Conservation (phyloP, 2,329 filamentous ascomycete genomes). For the Chrysoporthe cubensis region DNA sequence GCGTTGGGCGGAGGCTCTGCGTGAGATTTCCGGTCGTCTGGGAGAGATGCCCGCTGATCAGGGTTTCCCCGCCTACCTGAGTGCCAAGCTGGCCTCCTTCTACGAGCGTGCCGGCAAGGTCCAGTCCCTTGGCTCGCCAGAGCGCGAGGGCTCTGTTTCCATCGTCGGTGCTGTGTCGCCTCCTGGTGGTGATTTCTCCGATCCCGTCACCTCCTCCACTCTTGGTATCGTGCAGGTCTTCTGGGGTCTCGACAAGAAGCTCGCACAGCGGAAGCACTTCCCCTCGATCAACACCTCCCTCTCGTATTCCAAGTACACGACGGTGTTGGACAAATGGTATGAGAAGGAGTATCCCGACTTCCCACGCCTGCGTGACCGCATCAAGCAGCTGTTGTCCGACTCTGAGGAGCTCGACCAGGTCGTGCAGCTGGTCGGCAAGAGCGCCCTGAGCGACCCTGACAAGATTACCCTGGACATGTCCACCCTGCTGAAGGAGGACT, state of each 20-base stretch:
- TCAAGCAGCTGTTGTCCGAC: constrained; percentile 90
- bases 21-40: constrained; percentile 97
- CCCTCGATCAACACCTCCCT: constrained; percentile 94
- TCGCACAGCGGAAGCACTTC: constrained; percentile 98
- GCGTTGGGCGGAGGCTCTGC: constrained; percentile 96
- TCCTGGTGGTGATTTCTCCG: constrained; percentile 98
- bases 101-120: constrained; percentile 97
- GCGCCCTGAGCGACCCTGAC: constrained; percentile 91
- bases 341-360: constrained; percentile 93
- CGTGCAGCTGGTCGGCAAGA: constrained; percentile 97
- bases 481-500: constrained; percentile 93
- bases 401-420: constrained; percentile 98
- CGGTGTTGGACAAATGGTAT: constrained; percentile 88
- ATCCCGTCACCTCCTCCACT: constrained; percentile 92
- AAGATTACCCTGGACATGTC: constrained; percentile 98
- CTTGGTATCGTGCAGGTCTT: constrained; percentile 98
- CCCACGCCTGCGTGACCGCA: constrained; percentile 86
- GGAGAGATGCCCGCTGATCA: constrained; percentile 99
- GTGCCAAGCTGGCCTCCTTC: constrained; percentile 96
- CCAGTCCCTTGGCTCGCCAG: constrained; percentile 82
- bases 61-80: constrained; percentile 97
- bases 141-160: constrained; percentile 88
- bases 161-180: constrained; percentile 98
- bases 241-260: constrained; percentile 99
- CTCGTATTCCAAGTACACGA: constrained; percentile 97